phyloP scores from a whole-genome alignment of 2,329 filamentous ascomycete species.

The Graphiopsis chlorocephala region DNA sequence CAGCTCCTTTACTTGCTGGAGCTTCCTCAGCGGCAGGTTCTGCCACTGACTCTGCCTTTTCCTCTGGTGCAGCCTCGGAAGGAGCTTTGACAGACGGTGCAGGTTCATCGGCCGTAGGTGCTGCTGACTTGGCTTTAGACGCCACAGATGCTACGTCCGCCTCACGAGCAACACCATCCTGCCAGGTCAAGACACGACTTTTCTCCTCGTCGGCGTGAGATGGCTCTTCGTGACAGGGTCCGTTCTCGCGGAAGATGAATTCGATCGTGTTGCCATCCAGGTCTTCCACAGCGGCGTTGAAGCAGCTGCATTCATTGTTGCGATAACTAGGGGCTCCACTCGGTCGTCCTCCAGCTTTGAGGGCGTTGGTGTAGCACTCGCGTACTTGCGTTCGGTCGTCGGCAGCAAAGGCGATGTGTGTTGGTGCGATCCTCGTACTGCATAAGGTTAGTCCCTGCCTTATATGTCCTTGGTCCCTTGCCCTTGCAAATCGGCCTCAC shows the following conservation, averaged over 20 bases:
- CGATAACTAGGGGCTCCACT: conserved; percentile 56
- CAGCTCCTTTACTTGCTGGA: background rate
- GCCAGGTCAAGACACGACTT: conserved; percentile 14
- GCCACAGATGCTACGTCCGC: conserved; percentile 3
- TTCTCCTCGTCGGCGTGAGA: background rate
- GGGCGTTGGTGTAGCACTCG: conserved; percentile 67
- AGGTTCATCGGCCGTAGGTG: background rate
- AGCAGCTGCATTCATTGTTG: conserved; percentile 54
- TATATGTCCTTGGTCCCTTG: background rate
- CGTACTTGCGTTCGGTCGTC: conserved; percentile 63
- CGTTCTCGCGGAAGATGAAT: conserved; percentile 58
- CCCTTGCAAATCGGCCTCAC: conserved; percentile 38
- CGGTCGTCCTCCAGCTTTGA: conserved; percentile 62
- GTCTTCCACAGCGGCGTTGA: conserved; percentile 67
- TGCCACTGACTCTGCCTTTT: background rate
- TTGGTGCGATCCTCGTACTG: conserved; percentile 30
- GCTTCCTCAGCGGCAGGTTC: background rate
- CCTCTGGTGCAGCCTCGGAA: background rate
- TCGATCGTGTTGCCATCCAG: conserved; percentile 83
- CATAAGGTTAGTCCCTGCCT: background rate
- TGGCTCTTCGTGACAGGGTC: background rate
- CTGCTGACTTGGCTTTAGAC: background rate
- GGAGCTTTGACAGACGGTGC: background rate
- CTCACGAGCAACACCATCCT: conserved; percentile 9
- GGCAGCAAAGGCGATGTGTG: conserved; percentile 60